Evolutionary conservation across 2,329 filamentous ascomycete species (phyloP).

Genomic region (Acrocalymma vagum): DNA sequence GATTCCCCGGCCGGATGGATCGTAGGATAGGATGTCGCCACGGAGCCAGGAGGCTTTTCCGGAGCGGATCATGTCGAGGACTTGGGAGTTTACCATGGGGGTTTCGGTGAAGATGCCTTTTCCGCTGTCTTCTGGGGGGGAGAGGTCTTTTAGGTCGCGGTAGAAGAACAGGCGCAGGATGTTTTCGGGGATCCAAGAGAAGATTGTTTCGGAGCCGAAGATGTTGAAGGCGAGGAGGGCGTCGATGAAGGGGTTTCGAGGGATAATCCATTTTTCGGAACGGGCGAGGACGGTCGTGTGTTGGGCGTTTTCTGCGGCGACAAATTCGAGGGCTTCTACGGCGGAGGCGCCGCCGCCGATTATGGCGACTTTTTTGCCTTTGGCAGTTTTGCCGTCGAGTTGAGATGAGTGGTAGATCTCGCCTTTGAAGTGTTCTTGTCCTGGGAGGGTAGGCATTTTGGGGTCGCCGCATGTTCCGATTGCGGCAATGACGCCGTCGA

Average conservation of each 20-base stretch:
- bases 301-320: conserved; percentile 69
- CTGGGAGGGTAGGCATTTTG: conserved; percentile 74
- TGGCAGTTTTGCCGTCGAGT: conserved; percentile 75
- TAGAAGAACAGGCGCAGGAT: conserved; percentile 83
- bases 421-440: conserved; percentile 77
- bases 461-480: conserved; percentile 83
- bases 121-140: conserved; percentile 62
- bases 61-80: conserved; percentile 77
- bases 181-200: conserved; percentile 81
- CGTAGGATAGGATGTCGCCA: conserved; percentile 77
- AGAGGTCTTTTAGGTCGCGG: conserved; percentile 77
- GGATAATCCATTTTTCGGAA: conserved; percentile 88
- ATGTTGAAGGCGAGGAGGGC: conserved; percentile 79
- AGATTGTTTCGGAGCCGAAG: conserved; percentile 76
- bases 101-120: conserved; percentile 84
- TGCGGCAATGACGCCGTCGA: conserved; percentile 80
- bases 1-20: conserved; percentile 70
- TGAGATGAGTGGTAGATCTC: conserved; percentile 78
- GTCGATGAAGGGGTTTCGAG: conserved; percentile 79
- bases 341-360: conserved; percentile 83
- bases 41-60: conserved; percentile 81
- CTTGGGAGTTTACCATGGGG: conserved; percentile 85
- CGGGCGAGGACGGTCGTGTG: conserved; percentile 78
- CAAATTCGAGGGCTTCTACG: conserved; percentile 84
- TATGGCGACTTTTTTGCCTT: conserved; percentile 77